These are phyloP conservation scores for Blastomyces silverae DNA, from an alignment of 2,329 filamentous ascomycete genomes.

Conservation along the genomic window DNA sequence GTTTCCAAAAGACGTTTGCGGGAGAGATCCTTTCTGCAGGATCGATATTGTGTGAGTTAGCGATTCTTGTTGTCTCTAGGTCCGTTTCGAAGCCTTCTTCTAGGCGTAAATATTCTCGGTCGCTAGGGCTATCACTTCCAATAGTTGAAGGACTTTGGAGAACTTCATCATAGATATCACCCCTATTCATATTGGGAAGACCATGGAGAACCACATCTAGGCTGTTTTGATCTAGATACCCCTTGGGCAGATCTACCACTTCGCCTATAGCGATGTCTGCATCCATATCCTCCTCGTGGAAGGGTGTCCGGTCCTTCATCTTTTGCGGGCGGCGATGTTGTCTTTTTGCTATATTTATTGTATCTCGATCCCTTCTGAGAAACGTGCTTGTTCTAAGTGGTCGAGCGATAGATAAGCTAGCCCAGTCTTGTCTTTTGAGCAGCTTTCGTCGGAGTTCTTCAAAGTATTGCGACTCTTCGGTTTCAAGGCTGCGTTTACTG, in stretches of 20 bases:
- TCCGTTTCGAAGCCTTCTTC: background rate
- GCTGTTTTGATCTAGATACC: background rate
- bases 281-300: constrained; percentile 17
- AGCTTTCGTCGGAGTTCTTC: constrained; percentile 31
- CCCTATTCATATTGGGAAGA: background rate
- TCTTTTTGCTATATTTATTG: constrained; percentile 27
- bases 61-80: background rate
- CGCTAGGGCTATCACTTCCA: background rate
- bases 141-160: background rate
- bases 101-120: background rate
- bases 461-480: constrained; percentile 18
- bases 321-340: constrained; percentile 16
- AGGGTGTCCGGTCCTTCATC: background rate
- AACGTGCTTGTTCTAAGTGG: constrained; percentile 25
- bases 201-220: background rate
- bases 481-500: background rate
- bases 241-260: background rate
- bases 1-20: background rate
- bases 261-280: constrained; percentile 12
- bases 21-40: background rate
- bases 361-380: background rate
- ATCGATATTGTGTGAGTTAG: background rate
- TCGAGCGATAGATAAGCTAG: constrained; percentile 30
- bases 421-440: constrained; percentile 36
- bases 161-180: background rate